Evolutionary conservation across 2,329 filamentous ascomycete genomes (phyloP), one percentile per base, ranked within the genome.

Genomic region (Aurifilum marmelostoma): DNA sequence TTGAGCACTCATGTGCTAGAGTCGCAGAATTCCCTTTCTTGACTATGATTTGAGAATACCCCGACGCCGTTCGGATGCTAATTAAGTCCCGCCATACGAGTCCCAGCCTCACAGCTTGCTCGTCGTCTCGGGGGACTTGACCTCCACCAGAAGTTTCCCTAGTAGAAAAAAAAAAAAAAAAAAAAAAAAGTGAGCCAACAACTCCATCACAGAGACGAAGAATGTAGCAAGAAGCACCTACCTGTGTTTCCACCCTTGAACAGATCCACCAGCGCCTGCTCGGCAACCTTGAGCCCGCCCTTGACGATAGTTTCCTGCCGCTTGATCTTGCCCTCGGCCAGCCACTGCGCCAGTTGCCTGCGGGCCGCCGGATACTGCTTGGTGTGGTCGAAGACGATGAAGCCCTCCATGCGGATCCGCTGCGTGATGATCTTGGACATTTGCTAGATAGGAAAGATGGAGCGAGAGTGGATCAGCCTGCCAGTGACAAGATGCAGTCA

Each of bases 191-290:
- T 68, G 27, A 70, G 70, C 32, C 43, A 8, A 43, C 47, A 5
- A 11, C 2, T 6, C 9, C 18, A 18, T 2, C 11, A 16, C 14
- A 16, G 2, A 24, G 1, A 34, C 2, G 11, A 29, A 21, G 27
- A 5, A 8, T n/a, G 7, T 39, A 24, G 9, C 8, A 12, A 3
- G 14, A 1, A 34, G 14, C 2, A 69, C 74, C 71, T 69, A 80
- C 91, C 91, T 11, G 85, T 92, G 76, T 94, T 94, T 21, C 83
- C 81, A 56, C 92, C 92, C 64, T 87, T 82, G 76, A 89, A 94
- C 66, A 94, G 78, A 70, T 88, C 84, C 21, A 87, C 78, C 65
- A 94, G 81, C 0, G 85, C 89, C 73, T 87, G 80, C 69, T 92
- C 89, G 1, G 91, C 90, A 37, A 83, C 83, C 70, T 82, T 80